Evolutionary conservation across 805 yeast species (phyloP).

Genomic region (Saccharomycopsis sp.): DNA sequence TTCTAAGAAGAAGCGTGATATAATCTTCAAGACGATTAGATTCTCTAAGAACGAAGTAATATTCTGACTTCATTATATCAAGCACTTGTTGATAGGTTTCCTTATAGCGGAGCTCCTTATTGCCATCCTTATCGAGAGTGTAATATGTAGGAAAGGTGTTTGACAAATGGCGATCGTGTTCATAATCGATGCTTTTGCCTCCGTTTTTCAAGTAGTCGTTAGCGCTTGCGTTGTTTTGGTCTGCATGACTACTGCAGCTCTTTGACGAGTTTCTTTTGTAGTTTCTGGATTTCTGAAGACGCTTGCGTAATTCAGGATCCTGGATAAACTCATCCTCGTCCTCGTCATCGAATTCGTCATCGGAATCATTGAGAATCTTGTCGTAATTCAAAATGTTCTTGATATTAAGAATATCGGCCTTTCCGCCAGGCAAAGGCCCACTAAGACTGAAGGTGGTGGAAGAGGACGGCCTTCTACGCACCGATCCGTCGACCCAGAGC

Average conservation of each 20-base stretch:
- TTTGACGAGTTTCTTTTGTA: not conserved
- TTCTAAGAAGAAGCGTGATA: slow-evolving; percentile 1
- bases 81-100: slow-evolving; percentile 4
- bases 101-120: slow-evolving; percentile 1
- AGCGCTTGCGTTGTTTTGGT: not conserved
- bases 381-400: slow-evolving; percentile 1
- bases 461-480: not conserved
- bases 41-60: not conserved
- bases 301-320: not conserved
- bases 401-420: not conserved
- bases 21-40: not conserved
- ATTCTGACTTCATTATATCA: not conserved
- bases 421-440: not conserved
- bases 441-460: not conserved
- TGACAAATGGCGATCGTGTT: not conserved
- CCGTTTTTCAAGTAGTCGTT: not conserved
- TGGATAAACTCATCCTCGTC: not conserved
- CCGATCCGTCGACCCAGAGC: not conserved
- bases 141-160: slow-evolving; percentile 6
- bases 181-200: not conserved
- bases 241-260: not conserved
- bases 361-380: slow-evolving; percentile 12
- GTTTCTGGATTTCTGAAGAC: not conserved
- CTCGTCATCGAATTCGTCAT: slow-evolving; percentile 5
- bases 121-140: not conserved